Base-by-base conservation (phyloP, 495 filamentous ascomycete genomes). In the Hypoxylon intermedium region DNA sequence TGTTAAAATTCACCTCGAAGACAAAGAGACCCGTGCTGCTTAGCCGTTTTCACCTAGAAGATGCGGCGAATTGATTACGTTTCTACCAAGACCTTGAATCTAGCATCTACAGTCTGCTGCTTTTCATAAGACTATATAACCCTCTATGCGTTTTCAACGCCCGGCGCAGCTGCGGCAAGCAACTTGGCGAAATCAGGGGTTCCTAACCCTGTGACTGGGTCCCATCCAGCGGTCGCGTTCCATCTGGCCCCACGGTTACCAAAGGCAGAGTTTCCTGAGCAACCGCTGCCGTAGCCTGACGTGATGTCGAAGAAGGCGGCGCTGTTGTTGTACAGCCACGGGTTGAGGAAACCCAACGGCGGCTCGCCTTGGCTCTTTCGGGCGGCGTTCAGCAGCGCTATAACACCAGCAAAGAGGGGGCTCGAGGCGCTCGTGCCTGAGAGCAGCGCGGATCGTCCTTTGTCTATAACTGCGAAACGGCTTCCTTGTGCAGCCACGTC, bases 261-360 rank as follows among this genome's bases (percentile, higher is more conserved):
- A 0, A 74, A 79, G 19, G 82, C 85, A 1, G 78, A 79, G 53
- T 67, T 66, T 11, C 55, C 57, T 1, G 76, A 75, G 69, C 87
- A 89, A 1, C 84, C 83, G 4, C 75, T 72, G 63, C 87, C 87
- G 7, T 72, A 77, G 0, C 87, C 87, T 5, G 69, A 74, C 6
- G 77, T 85, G 45, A 90, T 79, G 65, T 90, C 87, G 49, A 82
- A 82, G 26, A 90, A 72, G 0, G 78, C 80, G 13, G 78, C 79
- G 6, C 85, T 82, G 65, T 89, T 76, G 2, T 76, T 77, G 67
- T 88, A 88, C 9, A 89, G 67, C 16, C 73, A 75, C 20, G 87
- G 87, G 62, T 89, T 89, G 20, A 88, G 67, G 62, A 89, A 89
- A 0, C 87, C 87, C 1, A 89, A 73, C 0, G 81, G 77, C 9